Base-by-base conservation (phyloP, 805 yeast species). In the Brettanomyces naardenensis region DNA sequence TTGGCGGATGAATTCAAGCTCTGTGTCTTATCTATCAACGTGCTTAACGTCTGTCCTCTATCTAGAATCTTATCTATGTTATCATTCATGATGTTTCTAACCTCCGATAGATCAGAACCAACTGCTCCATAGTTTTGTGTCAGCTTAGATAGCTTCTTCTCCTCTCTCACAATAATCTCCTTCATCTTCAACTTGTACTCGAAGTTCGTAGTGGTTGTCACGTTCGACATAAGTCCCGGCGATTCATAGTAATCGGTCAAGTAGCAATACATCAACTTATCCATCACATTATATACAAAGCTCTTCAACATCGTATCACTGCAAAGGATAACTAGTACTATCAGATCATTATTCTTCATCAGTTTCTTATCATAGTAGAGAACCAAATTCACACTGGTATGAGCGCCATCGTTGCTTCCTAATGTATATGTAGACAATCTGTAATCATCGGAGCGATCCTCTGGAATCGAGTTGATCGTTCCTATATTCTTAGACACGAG, bases 11-110 rank as follows among this genome's bases (percentile, higher is more conserved):
- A 68, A 46, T 78, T 83, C 56, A 86, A 68, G 37, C 77, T 68
- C 44, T 82, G 80, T 1, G 95, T 87, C 56, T 86, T 86, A 56
- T 80, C 84, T 22, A 86, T 90, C 44, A 86, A 65, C 28, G 72
- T 58, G 46, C 75, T 73, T 41, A 86, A 75, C 37, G 83, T 71
- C 50, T 86, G 95, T 17, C 94, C 95, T 36, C 95, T 71, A 46
- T 75, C 77, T 47, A 86, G 62, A 19, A 87, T 69, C 52, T 75
- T 69, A 48, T 78, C 86, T 38, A 82, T 77, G 50, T 82, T 83
- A 43, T 79, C 83, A 42, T 77, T 70, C 88, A 82, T 80, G 44
- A 82, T 58, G 37, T 71, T 71, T 45, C 80, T 65, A 19, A 82
- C 83, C 51, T 78, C 78, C 38, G 73, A 75, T 17, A 81, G 68